Evolutionary conservation across 2,329 filamentous ascomycete genomes (phyloP), one percentile per base, ranked within the genome.

Genomic region (Nakataea oryzae): DNA sequence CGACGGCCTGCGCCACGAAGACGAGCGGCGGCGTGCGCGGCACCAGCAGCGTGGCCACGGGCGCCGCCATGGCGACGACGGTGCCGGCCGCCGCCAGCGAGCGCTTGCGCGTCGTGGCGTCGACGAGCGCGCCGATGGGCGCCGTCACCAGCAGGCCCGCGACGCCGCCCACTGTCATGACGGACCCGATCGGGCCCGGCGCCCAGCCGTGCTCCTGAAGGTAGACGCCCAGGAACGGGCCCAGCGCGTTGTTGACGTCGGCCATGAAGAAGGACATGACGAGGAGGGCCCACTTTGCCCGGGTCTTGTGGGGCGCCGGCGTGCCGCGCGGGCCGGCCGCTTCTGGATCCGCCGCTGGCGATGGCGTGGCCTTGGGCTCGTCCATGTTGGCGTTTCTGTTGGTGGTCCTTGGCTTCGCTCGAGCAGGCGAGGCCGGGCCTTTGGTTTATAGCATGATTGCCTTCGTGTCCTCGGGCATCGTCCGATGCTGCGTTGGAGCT

Each of bases 11-110:
- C 3, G 57, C 57, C 1, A n/a, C n/a, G 26, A 58, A 58, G 30
- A n/a, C n/a, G 57, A 58, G 57, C 57, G 30, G 29, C 30, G n/a
- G 30, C 29, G 29, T 6, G 30, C 29, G 34, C 29, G 57, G 57
- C 12, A n/a, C 30, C 29, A 58, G 30, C 13, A 58, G 34, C 5
- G 87, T 76, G 61, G 84, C 79, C 83, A 87, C 21, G 6, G 57
- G 58, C 4, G 21, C 30, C 5, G 26, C 50, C 3, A 61, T 29
- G 11, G 14, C 26, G 27, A 60, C 28, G 9, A 41, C 1, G 9
- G 57, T 58, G 14, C 29, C 30, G 29, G 29, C 30, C 30, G 30
- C 57, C 9, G 57, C 17, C 30, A 58, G 57, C 7, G 57, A 41
- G 12, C 57, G 57, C 57, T 58, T 58, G 11, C 34, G 34, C 11